Evolutionary conservation across 2,329 filamentous ascomycete genomes (phyloP), one percentile per base, ranked within the genome.

Genomic region (Juglanconis sp.): DNA sequence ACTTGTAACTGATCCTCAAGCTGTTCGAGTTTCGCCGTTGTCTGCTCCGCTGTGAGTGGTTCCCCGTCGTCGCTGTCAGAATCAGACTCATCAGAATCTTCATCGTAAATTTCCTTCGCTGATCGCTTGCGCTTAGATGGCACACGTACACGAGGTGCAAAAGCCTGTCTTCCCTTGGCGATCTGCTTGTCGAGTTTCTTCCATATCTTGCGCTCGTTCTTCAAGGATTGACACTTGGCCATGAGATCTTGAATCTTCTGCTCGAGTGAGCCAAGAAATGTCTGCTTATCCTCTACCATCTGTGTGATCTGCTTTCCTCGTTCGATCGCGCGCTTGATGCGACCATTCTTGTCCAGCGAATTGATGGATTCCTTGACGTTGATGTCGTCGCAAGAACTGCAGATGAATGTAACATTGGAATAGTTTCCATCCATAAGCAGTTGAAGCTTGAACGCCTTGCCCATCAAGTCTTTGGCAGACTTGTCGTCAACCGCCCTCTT

Each of bases 331-430:
- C 9, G 36, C 11, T 44, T 31, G 6, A 63, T 57, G 5, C 46
- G 53, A 4, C 53, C 48, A 32, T 62, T 53, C 7, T 34, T 15
- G 30, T 62, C 60, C 17, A 59, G 57, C 1, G 57, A 4, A 9
- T 51, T 49, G 1, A 35, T 6, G 2, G 51, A 30, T 3, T 63
- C 57, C 3, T n/a, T 15, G 15, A 54, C 11, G n/a, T 56, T 32
- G 35, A 88, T 83, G 46, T 87, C 82, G 66, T 88, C 86, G 0
- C 82, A 83, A 66, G 86, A 88, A n/a, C 78, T 81, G 68, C 84
- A 87, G 10, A 88, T 82, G 62, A 88, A 88, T 0, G 82, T 85
- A 3, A 87, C 75, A 3, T 73, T 76, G 7, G 73, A 77, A 56
- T 83, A 83, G 0, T 73, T 77, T 2, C 82, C 80, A 61, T 88